phyloP scores from a whole-genome alignment of 352 stramenopile species.

The Plasmopara viticola region DNA sequence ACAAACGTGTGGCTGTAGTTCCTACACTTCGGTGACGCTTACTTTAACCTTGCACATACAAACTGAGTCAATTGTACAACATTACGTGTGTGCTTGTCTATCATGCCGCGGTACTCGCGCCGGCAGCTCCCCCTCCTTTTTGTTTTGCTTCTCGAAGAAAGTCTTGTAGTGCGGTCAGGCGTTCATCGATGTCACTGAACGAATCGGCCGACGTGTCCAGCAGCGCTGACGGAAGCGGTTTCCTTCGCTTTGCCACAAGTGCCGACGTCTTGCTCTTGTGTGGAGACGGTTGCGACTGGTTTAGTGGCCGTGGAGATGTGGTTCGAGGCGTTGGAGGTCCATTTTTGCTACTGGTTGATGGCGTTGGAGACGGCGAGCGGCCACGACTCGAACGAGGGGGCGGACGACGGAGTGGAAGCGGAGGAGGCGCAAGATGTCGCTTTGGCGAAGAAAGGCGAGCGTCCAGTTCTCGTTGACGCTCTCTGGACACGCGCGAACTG shows the following conservation, averaged over 20 bases:
- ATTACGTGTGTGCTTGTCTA: slow-evolving; percentile 10
- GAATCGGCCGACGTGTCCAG: no score
- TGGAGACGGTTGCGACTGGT: no score
- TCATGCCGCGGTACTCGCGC: slow-evolving; percentile 22
- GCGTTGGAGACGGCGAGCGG: slow-evolving; percentile 8
- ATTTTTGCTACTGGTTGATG: no score
- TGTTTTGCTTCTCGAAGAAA: slow-evolving; percentile 81
- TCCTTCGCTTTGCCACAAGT: no score
- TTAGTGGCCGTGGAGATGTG: no score
- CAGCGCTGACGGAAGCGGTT: no score
- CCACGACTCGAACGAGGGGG: slow-evolving; percentile 18
- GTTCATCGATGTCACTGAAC: neutral
- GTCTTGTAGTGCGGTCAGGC: slow-evolving; percentile 70
- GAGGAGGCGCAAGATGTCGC: slow-evolving; percentile 16
- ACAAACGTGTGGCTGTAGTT: slow-evolving; percentile 24
- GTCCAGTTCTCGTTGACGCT: slow-evolving; percentile 23
- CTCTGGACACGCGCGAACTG: no score
- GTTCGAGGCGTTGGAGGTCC: no score
- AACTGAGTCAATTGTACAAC: slow-evolving; percentile 19
- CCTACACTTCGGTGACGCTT: neutral
- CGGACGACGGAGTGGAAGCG: slow-evolving; percentile 21
- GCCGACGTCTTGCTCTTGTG: no score
- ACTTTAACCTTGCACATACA: slow-evolving; percentile 14
- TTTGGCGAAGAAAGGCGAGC: slow-evolving; percentile 56
- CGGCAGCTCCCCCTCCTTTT: slow-evolving; percentile 13